Evolutionary conservation across 129 eudicot genomes (phyloP).

Genomic region (Centrapalus pauciflorus): DNA sequence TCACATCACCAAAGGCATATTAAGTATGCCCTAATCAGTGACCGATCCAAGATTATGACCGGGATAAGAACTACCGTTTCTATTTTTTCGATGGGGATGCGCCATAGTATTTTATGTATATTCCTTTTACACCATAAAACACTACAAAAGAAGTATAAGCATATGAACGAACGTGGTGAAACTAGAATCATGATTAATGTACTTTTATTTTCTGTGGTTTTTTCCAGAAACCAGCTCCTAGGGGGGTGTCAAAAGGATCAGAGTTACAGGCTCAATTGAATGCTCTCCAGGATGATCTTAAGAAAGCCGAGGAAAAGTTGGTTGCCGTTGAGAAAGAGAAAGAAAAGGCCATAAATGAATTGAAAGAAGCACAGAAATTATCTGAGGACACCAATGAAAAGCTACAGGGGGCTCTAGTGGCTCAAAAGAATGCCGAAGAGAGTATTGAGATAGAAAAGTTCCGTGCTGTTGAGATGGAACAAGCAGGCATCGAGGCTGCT

Average conservation of each 20-base stretch:
- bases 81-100: no score
- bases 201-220: constrained; percentile 4
- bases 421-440: constrained; percentile 93
- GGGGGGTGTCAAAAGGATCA: constrained; percentile 52
- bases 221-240: constrained; percentile 65
- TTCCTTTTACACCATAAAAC: no score
- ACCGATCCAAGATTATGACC: neutral
- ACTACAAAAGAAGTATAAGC: neutral
- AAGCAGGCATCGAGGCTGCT: constrained; percentile 81
- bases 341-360: constrained; percentile 51
- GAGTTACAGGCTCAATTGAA: constrained; percentile 73
- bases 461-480: constrained; percentile 90
- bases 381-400: constrained; percentile 80
- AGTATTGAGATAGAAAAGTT: constrained; percentile 86
- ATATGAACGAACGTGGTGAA: no score
- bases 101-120: no score
- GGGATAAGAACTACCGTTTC: neutral
- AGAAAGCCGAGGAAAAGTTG: constrained; percentile 74
- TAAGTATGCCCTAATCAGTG: neutral
- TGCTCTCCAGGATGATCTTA: constrained; percentile 72
- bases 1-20: no score
- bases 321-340: constrained; percentile 68
- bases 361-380: constrained; percentile 67
- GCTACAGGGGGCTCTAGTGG: constrained; percentile 68
- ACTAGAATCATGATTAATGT: neutral